Percentiles rank a stretch among this genome's conserved stretches.
Conservation (phyloP, 345 rosid species). For the Physaria fendleri region DNA sequence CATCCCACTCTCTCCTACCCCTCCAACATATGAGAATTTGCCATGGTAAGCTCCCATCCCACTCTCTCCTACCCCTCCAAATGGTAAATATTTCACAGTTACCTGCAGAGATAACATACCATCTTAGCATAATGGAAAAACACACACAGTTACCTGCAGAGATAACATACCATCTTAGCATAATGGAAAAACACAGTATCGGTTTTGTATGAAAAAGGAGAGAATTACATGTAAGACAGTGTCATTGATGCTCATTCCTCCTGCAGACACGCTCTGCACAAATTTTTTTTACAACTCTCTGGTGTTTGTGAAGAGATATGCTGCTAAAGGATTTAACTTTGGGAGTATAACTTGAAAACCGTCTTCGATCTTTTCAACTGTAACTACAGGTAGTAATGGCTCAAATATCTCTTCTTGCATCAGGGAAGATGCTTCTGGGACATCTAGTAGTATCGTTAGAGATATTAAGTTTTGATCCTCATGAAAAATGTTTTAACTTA, state of each 20-base stretch:
- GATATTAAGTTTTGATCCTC: conserved; percentile 31
- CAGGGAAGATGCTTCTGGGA: conserved; percentile 47
- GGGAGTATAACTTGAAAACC: conserved; percentile 48
- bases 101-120: conserved; percentile 40
- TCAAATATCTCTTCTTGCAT: conserved; percentile 94
- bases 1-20: conserved; percentile 92
- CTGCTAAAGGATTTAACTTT: conserved; percentile 69
- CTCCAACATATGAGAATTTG: conserved; percentile 86
- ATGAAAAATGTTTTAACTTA: neutral
- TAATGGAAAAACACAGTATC: neutral
- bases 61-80: conserved; percentile 96
- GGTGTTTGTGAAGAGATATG: conserved; percentile 63
- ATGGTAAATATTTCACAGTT: conserved; percentile 47
- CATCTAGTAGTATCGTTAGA: conserved; percentile 72
- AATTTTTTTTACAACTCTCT: conserved; percentile 48
- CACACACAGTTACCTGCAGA: conserved; percentile 53
- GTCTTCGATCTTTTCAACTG: conserved; percentile 73
- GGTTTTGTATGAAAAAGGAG: neutral
- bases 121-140: neutral
- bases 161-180: neutral
- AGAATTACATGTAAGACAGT: conserved; percentile 49
- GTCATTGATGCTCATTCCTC: conserved; percentile 73
- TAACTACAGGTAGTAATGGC: conserved; percentile 72
- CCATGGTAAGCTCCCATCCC: conserved; percentile 89
- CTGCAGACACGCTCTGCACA: conserved; percentile 48